Evolutionary conservation across 148 eudicot species (phyloP), one percentile per base, ranked within the genome.

Genomic region (Spergularia bocconei): DNA sequence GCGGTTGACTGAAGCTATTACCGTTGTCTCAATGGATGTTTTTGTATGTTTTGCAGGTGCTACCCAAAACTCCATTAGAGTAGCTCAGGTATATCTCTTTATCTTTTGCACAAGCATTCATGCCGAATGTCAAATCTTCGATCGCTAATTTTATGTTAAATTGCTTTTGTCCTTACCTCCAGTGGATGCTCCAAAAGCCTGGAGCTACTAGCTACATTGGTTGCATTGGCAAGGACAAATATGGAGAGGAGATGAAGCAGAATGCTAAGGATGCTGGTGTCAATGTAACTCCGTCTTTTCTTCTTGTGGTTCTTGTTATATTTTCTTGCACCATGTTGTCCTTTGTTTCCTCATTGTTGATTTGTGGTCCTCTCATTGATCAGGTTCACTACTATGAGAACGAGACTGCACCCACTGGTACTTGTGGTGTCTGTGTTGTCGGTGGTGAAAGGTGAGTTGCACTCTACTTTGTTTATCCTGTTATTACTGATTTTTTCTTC

Each of bases 161-260:
- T 54, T n/a, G 17, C 54, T 19, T 55, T 72, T 59, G 20, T 84
- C 67, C 36, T 50, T 3, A 61, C 75, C 57, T 81, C 38, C 83
- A 95, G 98, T 95, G 98, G 98, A 86, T 95, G 90, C 90, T 95
- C 52, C 97, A 95, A 90, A 80, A 84, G 60, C 97, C 97, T 62
- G 92, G 96, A 53, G 92, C 96, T 68, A 89, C 98, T 38, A 85
- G 97, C 80, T 95, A 83, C 71, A 92, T 95, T 19, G 98, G 98
- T 48, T 92, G 88, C 83, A 87, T 95, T 85, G 98, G 98, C 74
- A 95, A 95, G 87, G 98, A 95, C 89, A 95, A 92, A 79, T 95
- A 73, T 80, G 98, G 92, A 33, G 98, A 90, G 83, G 97, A 89
- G 84, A 92, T 95, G 98, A 92, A 87, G 87, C 85, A 85, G 39